Percentiles rank a stretch among this genome's conserved stretches.
These are phyloP conservation scores for Evansstolkia leycettana DNA, from an alignment of 495 filamentous ascomycete species.

Conservation along the genomic window DNA sequence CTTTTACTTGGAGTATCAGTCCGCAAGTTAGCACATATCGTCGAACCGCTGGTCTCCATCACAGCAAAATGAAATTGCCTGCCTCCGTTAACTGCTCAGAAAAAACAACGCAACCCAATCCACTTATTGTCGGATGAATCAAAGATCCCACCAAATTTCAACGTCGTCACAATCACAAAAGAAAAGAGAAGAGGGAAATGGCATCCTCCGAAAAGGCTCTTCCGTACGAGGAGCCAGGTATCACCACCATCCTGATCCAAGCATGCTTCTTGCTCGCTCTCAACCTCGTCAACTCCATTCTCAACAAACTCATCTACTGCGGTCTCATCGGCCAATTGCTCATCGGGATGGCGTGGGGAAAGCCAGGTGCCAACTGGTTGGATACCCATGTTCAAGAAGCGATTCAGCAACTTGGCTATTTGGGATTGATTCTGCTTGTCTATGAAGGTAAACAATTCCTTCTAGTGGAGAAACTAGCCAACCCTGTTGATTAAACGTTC, in stretches of 20 bases:
- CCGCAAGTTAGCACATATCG: too few species aligned
- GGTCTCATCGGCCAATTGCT: constrained; percentile 66
- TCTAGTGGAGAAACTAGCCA: too few species aligned
- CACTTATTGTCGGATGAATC: too few species aligned
- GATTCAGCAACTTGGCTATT: constrained; percentile 60
- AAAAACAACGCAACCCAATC: too few species aligned
- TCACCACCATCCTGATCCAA: constrained; percentile 45
- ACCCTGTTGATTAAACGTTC: too few species aligned
- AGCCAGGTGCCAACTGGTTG: constrained; percentile 46
- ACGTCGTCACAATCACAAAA: too few species aligned
- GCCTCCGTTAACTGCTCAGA: too few species aligned
- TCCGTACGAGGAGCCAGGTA: constrained; percentile 48
- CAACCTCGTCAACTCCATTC: constrained; percentile 42
- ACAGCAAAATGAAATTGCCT: too few species aligned
- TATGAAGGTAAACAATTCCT: constrained; percentile 42
- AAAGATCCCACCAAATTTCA: too few species aligned
- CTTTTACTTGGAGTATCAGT: too few species aligned
- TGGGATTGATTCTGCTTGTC: constrained; percentile 63
- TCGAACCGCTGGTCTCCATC: too few species aligned
- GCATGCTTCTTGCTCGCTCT: constrained; percentile 55
- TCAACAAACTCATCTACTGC: constrained; percentile 55
- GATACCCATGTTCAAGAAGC: constrained; percentile 32
- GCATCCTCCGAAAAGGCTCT: constrained; percentile 15
- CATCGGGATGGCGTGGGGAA: constrained; percentile 58
- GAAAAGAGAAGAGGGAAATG: too few species aligned